phyloP scores from a whole-genome alignment of 106 monocot genomes.

The Allium cepa region DNA sequence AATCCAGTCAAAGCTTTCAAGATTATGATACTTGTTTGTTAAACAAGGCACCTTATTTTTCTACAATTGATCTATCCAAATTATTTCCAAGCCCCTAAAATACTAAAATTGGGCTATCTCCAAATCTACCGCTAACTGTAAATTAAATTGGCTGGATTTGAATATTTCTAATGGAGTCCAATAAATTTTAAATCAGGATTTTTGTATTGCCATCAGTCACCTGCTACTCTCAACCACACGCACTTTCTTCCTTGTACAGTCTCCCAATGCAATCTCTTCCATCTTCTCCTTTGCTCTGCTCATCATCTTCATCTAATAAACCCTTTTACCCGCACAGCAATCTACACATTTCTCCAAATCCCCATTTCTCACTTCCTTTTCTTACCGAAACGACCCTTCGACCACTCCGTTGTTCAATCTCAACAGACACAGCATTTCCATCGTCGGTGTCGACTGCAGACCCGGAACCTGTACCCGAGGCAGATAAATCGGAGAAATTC shows the following conservation, averaged over 20 bases:
- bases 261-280: constrained; percentile 2
- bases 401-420: background rate
- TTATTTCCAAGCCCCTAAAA: too few species aligned
- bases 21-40: too few species aligned
- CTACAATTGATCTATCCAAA: too few species aligned
- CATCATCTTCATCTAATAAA: background rate
- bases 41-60: too few species aligned
- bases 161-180: too few species aligned
- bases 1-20: too few species aligned
- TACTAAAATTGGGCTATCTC: too few species aligned
- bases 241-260: background rate
- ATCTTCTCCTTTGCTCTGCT: background rate
- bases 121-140: too few species aligned
- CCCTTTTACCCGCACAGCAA: background rate
- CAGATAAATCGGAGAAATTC: constrained; percentile 25
- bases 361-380: background rate
- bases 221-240: background rate
- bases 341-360: too few species aligned
- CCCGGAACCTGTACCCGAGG: background rate
- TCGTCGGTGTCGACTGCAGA: background rate
- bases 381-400: background rate
- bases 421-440: background rate
- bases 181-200: too few species aligned
- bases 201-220: too few species aligned
- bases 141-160: too few species aligned